A percentile compares a stretch with the other conserved stretches of the same genome.
Conservation (phyloP, 352 stramenopile genomes). For the Globisporangium irregulare region DNA sequence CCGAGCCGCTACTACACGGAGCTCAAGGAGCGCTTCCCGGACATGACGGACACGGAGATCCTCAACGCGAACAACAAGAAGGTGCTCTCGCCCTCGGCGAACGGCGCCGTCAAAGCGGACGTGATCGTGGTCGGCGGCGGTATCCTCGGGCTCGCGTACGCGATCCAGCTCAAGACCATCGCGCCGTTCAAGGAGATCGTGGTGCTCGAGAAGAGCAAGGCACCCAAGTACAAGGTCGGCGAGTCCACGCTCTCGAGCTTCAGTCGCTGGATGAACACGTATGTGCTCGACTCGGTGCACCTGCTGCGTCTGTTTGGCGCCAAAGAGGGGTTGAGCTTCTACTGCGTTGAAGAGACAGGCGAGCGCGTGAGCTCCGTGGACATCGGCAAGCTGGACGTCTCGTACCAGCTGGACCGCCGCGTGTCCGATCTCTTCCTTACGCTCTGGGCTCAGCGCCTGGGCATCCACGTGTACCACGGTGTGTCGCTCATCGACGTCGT, state of each 20-base stretch:
- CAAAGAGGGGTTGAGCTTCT: slow-evolving; percentile 7
- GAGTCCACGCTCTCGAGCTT: slow-evolving; percentile 5
- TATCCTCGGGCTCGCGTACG: background rate
- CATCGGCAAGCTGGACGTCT: background rate
- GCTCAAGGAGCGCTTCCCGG: background rate
- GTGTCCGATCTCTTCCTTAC: slow-evolving; percentile 3
- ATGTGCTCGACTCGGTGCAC: slow-evolving; percentile 3
- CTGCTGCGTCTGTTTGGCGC: slow-evolving; percentile 3
- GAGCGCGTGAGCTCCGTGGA: slow-evolving; percentile 1
- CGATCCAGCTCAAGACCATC: slow-evolving; percentile 5
- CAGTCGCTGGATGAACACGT: slow-evolving; percentile 4
- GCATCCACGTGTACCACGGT: background rate
- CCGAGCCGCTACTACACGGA: slow-evolving; percentile 1
- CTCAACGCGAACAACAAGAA: slow-evolving; percentile 8
- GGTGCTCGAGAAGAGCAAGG: slow-evolving; percentile 2
- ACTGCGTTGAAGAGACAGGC: slow-evolving; percentile 1
- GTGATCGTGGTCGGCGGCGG: slow-evolving; percentile 3
- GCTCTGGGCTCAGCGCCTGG: background rate
- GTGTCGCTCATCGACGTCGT: slow-evolving; percentile 1
- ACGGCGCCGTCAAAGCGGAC: background rate
- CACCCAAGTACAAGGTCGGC: slow-evolving; percentile 2
- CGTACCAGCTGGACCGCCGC: slow-evolving; percentile 1
- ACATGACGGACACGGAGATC: slow-evolving; percentile 1
- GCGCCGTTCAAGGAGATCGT: slow-evolving; percentile 5
- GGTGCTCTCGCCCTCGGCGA: background rate